Evolutionary conservation across 257 asterid species (phyloP).

Genomic region (Solanum etuberosum): DNA sequence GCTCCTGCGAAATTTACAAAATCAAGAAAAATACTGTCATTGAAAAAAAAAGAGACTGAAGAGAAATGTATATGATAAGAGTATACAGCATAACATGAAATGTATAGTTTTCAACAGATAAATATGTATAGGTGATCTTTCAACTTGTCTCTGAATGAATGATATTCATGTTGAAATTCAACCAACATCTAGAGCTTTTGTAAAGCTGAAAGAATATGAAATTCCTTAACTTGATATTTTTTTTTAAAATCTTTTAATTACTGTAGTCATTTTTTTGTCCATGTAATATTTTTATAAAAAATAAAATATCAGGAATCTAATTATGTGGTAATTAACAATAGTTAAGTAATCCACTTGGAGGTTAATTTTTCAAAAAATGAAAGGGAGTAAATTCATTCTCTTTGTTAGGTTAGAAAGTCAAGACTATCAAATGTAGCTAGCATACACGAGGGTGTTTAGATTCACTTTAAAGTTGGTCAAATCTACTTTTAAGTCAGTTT

Average conservation of each 20-base stretch:
- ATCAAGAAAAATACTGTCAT: background rate
- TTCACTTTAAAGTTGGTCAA: too few species aligned
- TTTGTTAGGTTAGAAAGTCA: background rate
- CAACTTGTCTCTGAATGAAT: background rate
- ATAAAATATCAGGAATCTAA: background rate
- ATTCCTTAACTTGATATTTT: background rate
- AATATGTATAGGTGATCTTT: background rate
- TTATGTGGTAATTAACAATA: background rate
- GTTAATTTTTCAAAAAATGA: background rate
- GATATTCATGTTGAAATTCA: background rate
- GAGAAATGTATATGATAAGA: background rate
- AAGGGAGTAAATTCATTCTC: background rate
- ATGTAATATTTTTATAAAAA: background rate
- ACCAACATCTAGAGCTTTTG: background rate
- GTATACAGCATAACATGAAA: background rate
- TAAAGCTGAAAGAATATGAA: background rate
- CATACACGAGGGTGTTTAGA: too few species aligned
- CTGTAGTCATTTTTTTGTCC: background rate
- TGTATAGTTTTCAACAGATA: background rate
- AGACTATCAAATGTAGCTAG: background rate
- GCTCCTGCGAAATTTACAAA: background rate
- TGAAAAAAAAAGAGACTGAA: background rate
- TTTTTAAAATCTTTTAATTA: background rate
- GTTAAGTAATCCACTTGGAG: background rate
- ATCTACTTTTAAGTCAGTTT: too few species aligned